These are phyloP conservation scores for Urtica urens DNA, from an alignment of 306 rosid genomes.

Conservation along the genomic window DNA sequence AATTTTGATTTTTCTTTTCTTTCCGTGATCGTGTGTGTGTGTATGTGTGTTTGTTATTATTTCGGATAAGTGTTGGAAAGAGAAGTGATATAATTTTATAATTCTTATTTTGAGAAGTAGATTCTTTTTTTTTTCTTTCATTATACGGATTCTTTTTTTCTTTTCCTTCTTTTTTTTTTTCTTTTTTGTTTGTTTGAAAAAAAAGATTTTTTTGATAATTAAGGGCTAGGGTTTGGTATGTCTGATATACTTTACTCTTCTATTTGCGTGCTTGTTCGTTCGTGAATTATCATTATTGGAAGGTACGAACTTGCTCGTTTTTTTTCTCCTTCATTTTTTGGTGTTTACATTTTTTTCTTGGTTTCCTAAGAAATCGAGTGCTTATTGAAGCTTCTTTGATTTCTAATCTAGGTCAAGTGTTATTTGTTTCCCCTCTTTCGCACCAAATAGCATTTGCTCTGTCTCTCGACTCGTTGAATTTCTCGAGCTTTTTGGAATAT, in stretches of 20 bases:
- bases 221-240: constrained; percentile 9
- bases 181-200: neutral
- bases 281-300: constrained; percentile 10
- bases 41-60: constrained; percentile 2
- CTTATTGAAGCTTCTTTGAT: constrained; percentile 18
- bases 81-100: constrained; percentile 13
- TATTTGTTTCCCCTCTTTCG: constrained; percentile 10
- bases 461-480: constrained; percentile 16
- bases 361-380: constrained; percentile 21
- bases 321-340: constrained; percentile 24
- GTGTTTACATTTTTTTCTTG: constrained; percentile 7
- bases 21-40: neutral
- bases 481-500: constrained; percentile 10
- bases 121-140: constrained; percentile 12
- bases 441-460: constrained; percentile 7
- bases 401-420: constrained; percentile 19
- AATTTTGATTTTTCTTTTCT: constrained; percentile 13
- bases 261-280: constrained; percentile 12
- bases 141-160: constrained; percentile 37
- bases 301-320: constrained; percentile 21
- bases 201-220: neutral
- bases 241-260: constrained; percentile 25
- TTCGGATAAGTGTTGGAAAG: constrained; percentile 7
- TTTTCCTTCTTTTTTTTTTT: neutral
- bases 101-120: constrained; percentile 10